A percentile compares a stretch with the other conserved stretches of the same genome.
Evolutionary conservation across 768 basidiomycete species (phyloP).

Genomic region (Termitomyces eurrhizus): DNA sequence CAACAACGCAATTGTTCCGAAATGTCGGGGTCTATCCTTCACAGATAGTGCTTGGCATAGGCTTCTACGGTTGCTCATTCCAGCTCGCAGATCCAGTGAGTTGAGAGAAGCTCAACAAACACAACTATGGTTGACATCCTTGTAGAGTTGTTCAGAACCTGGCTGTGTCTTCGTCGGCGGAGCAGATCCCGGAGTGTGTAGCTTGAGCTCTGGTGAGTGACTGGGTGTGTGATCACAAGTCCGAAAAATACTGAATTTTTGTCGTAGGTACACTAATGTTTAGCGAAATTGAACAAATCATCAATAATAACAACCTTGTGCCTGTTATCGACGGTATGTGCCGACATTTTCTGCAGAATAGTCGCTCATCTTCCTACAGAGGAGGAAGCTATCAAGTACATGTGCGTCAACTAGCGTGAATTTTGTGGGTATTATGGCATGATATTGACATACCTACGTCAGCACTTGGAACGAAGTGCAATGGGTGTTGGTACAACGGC

Average conservation of each 20-base stretch:
- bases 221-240: not conserved
- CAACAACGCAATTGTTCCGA: slow-evolving; percentile 12
- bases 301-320: not conserved
- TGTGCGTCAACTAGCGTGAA: not conserved
- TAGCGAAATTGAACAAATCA: slow-evolving; percentile 16
- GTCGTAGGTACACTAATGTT: slow-evolving; percentile 15
- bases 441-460: not conserved
- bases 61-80: slow-evolving; percentile 19
- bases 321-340: not conserved
- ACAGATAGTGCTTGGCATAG: slow-evolving; percentile 14
- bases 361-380: not conserved
- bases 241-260: not conserved
- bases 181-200: slow-evolving; percentile 11
- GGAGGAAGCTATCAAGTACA: not conserved
- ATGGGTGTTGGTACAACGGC: slow-evolving; percentile 14
- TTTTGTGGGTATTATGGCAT: not conserved
- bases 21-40: slow-evolving; percentile 9
- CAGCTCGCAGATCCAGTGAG: slow-evolving; percentile 13
- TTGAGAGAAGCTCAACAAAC: not conserved
- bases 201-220: not conserved
- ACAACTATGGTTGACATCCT: not conserved
- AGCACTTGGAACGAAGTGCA: slow-evolving; percentile 10
- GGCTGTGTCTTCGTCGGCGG: slow-evolving; percentile 16
- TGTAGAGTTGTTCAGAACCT: not conserved
- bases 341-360: not conserved